Conservation (phyloP, 495 filamentous ascomycete genomes). For the Hypoxylon perforatum region DNA sequence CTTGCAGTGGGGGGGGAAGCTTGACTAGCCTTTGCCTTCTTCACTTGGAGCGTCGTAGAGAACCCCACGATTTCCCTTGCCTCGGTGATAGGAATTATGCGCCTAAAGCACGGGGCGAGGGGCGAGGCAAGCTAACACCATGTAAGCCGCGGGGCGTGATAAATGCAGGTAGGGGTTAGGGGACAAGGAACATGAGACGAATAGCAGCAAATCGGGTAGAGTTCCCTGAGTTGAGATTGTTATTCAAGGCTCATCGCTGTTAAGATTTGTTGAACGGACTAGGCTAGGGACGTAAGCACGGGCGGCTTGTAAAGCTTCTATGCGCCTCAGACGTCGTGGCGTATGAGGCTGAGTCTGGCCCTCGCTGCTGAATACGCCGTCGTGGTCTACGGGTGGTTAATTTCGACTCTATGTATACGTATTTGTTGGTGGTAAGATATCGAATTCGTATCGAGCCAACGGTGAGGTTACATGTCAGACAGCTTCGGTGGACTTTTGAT, state of each 20-base stretch:
- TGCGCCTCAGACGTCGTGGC: neutral
- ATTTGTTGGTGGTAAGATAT: too few relatives aligned
- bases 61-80: constrained; percentile 12
- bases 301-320: neutral
- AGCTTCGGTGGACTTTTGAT: neutral
- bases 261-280: neutral
- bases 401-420: too few relatives aligned
- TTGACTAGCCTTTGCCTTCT: too few relatives aligned
- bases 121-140: constrained; percentile 3
- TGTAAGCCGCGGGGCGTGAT: neutral
- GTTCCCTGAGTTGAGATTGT: constrained; percentile 2
- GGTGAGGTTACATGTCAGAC: too few relatives aligned
- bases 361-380: neutral
- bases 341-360: neutral
- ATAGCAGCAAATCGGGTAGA: neutral
- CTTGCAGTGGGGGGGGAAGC: constrained; percentile 13
- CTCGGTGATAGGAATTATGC: constrained; percentile 27
- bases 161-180: neutral
- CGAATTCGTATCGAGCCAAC: too few relatives aligned
- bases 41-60: neutral
- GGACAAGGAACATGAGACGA: neutral
- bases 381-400: too few relatives aligned
- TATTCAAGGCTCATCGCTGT: neutral
- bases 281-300: neutral
- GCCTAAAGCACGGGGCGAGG: constrained; percentile 11